These are phyloP conservation scores for Kernera saxatilis DNA, from an alignment of 345 rosid genomes.

Conservation along the genomic window DNA sequence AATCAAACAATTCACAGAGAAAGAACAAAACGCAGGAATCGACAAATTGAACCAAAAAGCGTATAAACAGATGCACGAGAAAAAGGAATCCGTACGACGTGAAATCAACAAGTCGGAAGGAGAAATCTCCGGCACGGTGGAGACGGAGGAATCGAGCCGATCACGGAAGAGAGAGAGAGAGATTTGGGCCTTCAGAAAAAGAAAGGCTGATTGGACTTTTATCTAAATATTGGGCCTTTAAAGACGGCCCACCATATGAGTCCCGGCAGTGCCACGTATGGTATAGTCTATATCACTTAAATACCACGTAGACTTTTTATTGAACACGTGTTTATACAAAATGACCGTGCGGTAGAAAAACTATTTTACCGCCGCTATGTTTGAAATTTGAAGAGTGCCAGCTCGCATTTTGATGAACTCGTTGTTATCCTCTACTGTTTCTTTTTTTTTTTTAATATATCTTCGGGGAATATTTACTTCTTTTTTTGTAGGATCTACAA, in stretches of 20 bases:
- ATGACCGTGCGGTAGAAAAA: not conserved
- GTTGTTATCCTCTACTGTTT: not conserved
- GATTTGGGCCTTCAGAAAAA: not conserved
- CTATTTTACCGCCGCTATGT: not conserved
- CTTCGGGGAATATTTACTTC: not conserved
- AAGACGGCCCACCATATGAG: not conserved
- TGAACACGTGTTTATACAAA: constrained; percentile 1
- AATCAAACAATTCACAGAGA: not conserved
- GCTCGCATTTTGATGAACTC: not conserved
- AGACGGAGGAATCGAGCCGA: not conserved
- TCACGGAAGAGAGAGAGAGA: not conserved
- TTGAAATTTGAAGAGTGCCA: not conserved
- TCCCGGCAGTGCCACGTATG: not conserved
- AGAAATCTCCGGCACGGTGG: not conserved
- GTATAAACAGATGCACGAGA: too few species aligned
- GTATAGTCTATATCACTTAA: not conserved
- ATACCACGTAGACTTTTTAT: not conserved
- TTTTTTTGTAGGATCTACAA: not conserved
- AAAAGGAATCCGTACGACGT: too few species aligned
- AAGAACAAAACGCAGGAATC: too few species aligned
- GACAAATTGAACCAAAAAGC: too few species aligned
- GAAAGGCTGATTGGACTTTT: not conserved
- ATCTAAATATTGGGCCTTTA: not conserved
- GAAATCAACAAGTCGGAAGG: not conserved
- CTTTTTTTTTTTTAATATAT: too few species aligned